A percentile compares a stretch with the other conserved stretches of the same genome.
Conservation (phyloP, 768 basidiomycete species). For the Termitomyces sp. region DNA sequence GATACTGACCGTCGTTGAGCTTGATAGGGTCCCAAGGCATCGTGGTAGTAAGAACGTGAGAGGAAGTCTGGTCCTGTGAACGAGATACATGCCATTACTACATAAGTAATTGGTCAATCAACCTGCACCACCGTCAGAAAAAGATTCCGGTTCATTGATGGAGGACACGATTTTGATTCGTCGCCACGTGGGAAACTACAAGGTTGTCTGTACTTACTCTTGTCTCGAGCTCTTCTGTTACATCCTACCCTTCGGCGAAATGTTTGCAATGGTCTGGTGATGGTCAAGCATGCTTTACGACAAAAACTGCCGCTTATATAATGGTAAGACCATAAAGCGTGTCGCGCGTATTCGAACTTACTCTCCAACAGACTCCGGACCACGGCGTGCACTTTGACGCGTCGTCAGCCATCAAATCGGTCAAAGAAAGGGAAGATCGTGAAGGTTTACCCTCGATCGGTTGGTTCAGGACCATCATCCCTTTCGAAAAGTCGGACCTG, state of each 20-base stretch:
- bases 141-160: too few relatives aligned
- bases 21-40: constrained; percentile 64
- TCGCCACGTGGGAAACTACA: too few relatives aligned
- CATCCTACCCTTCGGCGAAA: constrained; percentile 52
- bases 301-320: constrained; percentile 65
- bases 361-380: constrained; percentile 60
- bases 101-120: too few relatives aligned
- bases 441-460: constrained; percentile 38
- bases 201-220: too few relatives aligned
- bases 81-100: not conserved
- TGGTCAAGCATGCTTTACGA: constrained; percentile 66
- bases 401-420: constrained; percentile 45
- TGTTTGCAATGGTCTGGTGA: constrained; percentile 74
- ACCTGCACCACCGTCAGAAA: too few relatives aligned
- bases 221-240: too few relatives aligned
- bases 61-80: not conserved
- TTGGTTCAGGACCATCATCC: constrained; percentile 76
- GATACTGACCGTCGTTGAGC: constrained; percentile 50
- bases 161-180: too few relatives aligned
- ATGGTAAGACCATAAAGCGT: constrained; percentile 40
- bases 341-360: not conserved
- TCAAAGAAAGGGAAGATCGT: constrained; percentile 24
- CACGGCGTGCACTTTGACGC: constrained; percentile 66
- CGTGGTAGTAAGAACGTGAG: constrained; percentile 6
- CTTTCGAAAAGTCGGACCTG: constrained; percentile 43